Evolutionary conservation across 257 asterid genomes (phyloP).

Genomic region (Cruciata laevipes): DNA sequence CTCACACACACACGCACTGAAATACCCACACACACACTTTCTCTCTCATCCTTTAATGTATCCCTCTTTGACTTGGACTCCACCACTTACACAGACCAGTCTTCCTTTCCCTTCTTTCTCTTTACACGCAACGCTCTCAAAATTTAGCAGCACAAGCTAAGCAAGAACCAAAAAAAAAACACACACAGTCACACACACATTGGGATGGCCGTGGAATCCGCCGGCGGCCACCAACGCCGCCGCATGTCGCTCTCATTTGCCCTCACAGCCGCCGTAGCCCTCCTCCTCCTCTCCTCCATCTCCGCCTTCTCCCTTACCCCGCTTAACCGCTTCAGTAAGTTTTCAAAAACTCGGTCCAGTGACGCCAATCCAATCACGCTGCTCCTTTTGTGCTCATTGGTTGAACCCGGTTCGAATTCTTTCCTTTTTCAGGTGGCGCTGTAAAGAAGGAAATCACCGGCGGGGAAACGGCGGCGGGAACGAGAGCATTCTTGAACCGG

Average conservation of each 20-base stretch:
- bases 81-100: neutral
- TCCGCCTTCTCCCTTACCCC: slow-evolving; percentile 30
- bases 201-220: slow-evolving; percentile 37
- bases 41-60: slow-evolving; percentile 23
- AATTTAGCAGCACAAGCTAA: slow-evolving; percentile 16
- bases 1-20: no score
- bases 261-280: slow-evolving; percentile 25
- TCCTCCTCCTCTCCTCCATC: slow-evolving; percentile 42
- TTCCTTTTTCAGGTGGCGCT: slow-evolving; percentile 21
- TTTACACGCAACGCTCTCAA: slow-evolving; percentile 38
- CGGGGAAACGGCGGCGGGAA: slow-evolving; percentile 13
- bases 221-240: slow-evolving; percentile 23
- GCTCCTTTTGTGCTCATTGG: neutral
- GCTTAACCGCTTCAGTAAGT: slow-evolving; percentile 42
- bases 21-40: slow-evolving; percentile 15
- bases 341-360: neutral
- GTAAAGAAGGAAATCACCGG: slow-evolving; percentile 19
- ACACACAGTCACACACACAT: neutral
- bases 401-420: neutral
- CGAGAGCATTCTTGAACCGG: slow-evolving; percentile 17
- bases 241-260: slow-evolving; percentile 34
- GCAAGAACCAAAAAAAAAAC: no score
- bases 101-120: slow-evolving; percentile 9
- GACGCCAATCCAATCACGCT: no score
- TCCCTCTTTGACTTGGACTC: slow-evolving; percentile 60